Conservation (phyloP, 2,329 filamentous ascomycete species). For the Botryotinia globosa region DNA sequence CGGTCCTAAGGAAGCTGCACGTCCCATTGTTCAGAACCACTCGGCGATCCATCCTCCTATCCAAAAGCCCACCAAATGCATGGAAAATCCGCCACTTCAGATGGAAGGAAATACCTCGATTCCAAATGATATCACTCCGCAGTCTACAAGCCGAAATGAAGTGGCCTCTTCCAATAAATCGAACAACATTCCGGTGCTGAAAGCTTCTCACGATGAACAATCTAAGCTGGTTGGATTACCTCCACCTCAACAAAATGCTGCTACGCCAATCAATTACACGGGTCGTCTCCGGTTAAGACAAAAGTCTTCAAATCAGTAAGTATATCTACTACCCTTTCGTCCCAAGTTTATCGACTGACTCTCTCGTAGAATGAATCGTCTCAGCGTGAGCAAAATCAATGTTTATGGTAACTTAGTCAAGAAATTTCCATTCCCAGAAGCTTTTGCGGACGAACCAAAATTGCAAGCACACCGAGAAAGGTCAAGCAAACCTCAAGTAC, state of each 20-base stretch:
- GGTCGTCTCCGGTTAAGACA: neutral
- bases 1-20: neutral
- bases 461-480: neutral
- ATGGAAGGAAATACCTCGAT: neutral
- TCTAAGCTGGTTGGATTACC: neutral
- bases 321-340: neutral
- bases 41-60: neutral
- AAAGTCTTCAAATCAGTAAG: neutral
- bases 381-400: neutral
- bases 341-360: neutral
- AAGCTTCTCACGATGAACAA: neutral
- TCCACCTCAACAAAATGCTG: neutral
- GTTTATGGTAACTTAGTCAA: neutral
- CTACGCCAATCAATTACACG: neutral
- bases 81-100: neutral
- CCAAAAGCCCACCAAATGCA: too few species aligned
- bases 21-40: neutral
- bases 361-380: neutral
- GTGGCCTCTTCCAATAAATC: too few species aligned
- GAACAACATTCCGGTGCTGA: neutral
- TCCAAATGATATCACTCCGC: neutral
- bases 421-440: constrained; percentile 5
- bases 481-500: neutral
- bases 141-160: neutral
- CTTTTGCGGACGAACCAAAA: neutral